A percentile compares a stretch with the other conserved stretches of the same genome.
Conservation (phyloP, 2,329 filamentous ascomycete genomes). For the Orbilia ellipsospora region DNA sequence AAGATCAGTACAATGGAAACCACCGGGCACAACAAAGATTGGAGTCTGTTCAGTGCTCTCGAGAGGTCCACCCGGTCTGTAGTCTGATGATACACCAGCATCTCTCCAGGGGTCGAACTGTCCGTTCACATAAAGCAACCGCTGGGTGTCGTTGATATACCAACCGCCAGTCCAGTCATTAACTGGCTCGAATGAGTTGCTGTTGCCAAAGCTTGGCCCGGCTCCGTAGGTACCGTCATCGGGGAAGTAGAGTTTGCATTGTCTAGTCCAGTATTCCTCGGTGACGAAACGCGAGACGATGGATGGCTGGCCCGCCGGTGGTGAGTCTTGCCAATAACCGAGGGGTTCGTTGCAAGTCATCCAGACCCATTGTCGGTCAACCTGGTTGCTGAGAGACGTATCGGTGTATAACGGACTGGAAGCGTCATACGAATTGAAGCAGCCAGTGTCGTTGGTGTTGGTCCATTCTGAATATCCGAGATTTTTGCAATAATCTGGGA, state of each 20-base stretch:
- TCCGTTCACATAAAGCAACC: constrained; percentile 71
- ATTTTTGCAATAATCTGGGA: constrained; percentile 67
- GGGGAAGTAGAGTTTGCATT: constrained; percentile 71
- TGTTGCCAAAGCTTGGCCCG: constrained; percentile 60
- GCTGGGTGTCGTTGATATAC: constrained; percentile 66
- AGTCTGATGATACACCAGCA: constrained; percentile 67
- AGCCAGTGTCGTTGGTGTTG: constrained; percentile 64
- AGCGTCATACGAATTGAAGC: constrained; percentile 68
- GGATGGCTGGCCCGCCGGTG: constrained; percentile 64
- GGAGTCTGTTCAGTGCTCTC: constrained; percentile 65
- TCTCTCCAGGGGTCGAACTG: constrained; percentile 72
- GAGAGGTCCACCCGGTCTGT: constrained; percentile 69
- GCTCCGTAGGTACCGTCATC: constrained; percentile 66
- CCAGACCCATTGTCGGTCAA: constrained; percentile 71
- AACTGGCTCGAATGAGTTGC: constrained; percentile 65
- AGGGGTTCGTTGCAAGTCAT: constrained; percentile 72
- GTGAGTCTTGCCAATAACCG: constrained; percentile 65
- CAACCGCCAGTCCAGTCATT: constrained; percentile 71
- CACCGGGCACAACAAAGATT: constrained; percentile 68
- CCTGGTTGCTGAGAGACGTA: constrained; percentile 64
- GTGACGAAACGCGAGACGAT: constrained; percentile 68
- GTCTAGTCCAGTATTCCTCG: constrained; percentile 68
- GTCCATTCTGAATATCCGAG: constrained; percentile 66
- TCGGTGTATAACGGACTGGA: constrained; percentile 68
- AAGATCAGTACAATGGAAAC: constrained; percentile 70